A percentile compares a stretch with the other conserved stretches of the same genome.
phyloP scores from a whole-genome alignment of 768 basidiomycete genomes.

The Xerocomus potaroensis region DNA sequence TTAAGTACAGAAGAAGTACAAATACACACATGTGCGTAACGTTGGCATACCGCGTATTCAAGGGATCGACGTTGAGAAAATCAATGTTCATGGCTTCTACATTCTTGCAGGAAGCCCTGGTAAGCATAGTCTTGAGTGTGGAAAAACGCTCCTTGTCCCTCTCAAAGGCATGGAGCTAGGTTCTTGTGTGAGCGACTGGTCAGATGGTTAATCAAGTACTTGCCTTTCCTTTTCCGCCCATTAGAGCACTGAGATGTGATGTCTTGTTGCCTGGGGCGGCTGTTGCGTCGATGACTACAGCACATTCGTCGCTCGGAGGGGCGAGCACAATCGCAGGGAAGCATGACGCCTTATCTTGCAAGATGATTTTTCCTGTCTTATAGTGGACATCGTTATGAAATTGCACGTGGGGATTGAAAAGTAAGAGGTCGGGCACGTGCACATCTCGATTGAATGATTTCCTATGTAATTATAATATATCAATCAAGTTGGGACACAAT shows the following conservation, averaged over 20 bases:
- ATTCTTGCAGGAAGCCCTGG: constrained; percentile 81
- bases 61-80: constrained; percentile 77
- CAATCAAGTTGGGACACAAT: too few species aligned
- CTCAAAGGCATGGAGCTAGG: constrained; percentile 84
- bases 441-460: constrained; percentile 67
- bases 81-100: constrained; percentile 72
- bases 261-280: constrained; percentile 99
- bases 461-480: constrained; percentile 39
- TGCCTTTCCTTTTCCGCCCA: constrained; percentile 80
- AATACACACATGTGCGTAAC: constrained; percentile 95
- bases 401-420: constrained; percentile 62
- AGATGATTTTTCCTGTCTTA: constrained; percentile 73
- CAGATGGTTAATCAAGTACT: not conserved
- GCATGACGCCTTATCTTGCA: constrained; percentile 98
- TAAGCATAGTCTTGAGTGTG: constrained; percentile 81
- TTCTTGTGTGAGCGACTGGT: not conserved
- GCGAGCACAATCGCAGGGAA: constrained; percentile 89
- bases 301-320: constrained; percentile 49
- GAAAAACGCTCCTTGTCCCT: constrained; percentile 75
- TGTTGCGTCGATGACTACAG: constrained; percentile 85
- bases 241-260: constrained; percentile 84
- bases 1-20: constrained; percentile 35
- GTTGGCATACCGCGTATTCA: constrained; percentile 51
- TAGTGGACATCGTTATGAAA: constrained; percentile 75
- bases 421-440: constrained; percentile 79